Percentiles rank a stretch among this genome's conserved stretches.
Evolutionary conservation across 352 stramenopile species (phyloP).

Genomic region (Thalassiosira hispida): DNA sequence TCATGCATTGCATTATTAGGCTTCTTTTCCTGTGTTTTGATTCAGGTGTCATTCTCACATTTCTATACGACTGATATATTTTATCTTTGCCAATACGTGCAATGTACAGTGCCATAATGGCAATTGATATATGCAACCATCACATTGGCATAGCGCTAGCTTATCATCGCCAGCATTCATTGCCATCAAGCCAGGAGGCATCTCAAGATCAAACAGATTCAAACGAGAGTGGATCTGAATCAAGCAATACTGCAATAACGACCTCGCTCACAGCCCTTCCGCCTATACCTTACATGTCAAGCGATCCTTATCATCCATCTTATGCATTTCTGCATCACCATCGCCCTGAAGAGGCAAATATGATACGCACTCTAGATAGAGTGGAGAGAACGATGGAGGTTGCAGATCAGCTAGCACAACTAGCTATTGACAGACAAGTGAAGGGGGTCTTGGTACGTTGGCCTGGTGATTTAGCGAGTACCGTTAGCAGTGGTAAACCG

Average conservation of each 20-base stretch:
- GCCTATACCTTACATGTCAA: conserved; percentile 44
- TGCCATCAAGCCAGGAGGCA: too few relatives aligned
- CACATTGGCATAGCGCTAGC: conserved; percentile 42
- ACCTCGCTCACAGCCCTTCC: conserved; percentile 37
- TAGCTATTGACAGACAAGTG: conserved; percentile 32
- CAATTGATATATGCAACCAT: conserved; percentile 45
- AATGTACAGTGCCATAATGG: conserved; percentile 34
- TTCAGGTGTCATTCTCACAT: neutral
- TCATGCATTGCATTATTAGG: neutral
- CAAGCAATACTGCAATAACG: conserved; percentile 3
- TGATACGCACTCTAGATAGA: conserved; percentile 8
- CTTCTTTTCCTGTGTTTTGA: conserved; percentile 8
- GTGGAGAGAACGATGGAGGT: conserved; percentile 36
- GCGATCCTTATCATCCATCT: conserved; percentile 34
- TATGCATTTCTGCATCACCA: conserved; percentile 39
- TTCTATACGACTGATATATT: neutral
- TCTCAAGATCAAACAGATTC: neutral
- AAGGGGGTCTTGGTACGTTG: conserved; percentile 43
- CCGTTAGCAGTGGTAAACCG: neutral
- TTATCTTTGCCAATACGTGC: too few relatives aligned
- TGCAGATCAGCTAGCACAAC: conserved; percentile 35
- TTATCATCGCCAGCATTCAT: conserved; percentile 40
- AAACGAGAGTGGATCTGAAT: neutral
- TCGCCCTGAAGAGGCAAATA: conserved; percentile 1
- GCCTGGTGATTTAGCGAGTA: conserved; percentile 35